Evolutionary conservation across 306 rosid species (phyloP).

Genomic region (Malus asiatica): DNA sequence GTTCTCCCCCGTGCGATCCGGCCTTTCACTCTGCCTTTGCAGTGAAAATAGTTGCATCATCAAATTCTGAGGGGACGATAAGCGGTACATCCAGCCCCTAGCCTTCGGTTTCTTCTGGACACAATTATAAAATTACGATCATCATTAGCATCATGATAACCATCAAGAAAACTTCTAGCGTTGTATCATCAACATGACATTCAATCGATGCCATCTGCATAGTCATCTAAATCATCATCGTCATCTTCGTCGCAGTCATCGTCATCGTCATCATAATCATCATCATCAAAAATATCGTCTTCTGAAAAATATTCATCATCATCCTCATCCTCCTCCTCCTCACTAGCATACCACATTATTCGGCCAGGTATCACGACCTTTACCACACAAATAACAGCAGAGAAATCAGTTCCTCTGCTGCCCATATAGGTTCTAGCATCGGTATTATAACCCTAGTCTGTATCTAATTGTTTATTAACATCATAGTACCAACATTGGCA

Average conservation of each 20-base stretch:
- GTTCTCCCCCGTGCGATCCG: conserved; percentile 32
- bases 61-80: conserved; percentile 55
- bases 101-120: conserved; percentile 73
- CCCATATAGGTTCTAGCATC: conserved; percentile 27
- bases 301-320: conserved; percentile 9
- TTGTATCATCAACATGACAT: conserved; percentile 24
- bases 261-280: not conserved
- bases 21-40: conserved; percentile 43
- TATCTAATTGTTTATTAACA: not conserved
- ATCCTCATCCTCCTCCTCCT: not conserved
- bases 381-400: conserved; percentile 62
- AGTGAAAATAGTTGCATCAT: conserved; percentile 62
- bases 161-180: conserved; percentile 31
- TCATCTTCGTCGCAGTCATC: not conserved
- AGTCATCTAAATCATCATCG: not conserved
- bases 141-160: conserved; percentile 32
- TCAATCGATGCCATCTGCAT: not conserved
- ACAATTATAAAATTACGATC: conserved; percentile 25
- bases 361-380: conserved; percentile 44
- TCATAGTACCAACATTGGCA: not conserved
- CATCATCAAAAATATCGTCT: not conserved
- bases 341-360: conserved; percentile 37
- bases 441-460: conserved; percentile 19
- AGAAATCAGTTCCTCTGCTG: conserved; percentile 79
- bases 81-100: conserved; percentile 69